Evolutionary conservation across 176 grass and related monocot genomes (phyloP), one percentile per base, ranked within the genome.

Genomic region (Hordeum marinum): DNA sequence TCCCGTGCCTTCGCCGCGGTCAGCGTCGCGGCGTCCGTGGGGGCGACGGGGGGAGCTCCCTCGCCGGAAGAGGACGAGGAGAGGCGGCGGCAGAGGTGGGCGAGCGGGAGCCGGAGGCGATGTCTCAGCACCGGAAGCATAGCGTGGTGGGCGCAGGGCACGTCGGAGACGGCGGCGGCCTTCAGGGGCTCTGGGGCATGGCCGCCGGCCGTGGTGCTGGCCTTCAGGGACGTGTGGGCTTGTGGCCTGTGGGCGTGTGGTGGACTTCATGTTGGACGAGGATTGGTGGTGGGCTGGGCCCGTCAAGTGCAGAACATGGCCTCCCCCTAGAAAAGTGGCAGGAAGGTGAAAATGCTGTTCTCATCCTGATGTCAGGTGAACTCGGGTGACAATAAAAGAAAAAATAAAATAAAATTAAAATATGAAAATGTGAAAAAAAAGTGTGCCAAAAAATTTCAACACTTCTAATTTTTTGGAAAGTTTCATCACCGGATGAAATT

Each of bases 121-220:
- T 25, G 88, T 35, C 79, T 81, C 73, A 86, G 57, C 2, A 43
- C 79, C 79, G 79, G 79, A 78, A 90, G 79, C 88, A 86, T 90
- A 52, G 70, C n/a, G 83, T 54, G 77, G n/a, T n/a, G n/a, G n/a
- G n/a, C n/a, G n/a, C n/a, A n/a, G n/a, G 70, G 60, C 15, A 1
- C 8, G 50, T 20, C 14, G 52, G 21, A 1, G 84, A 21, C 31
- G 32, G 50, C 46, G 73, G 39, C n/a, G 20, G 68, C 40, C 68
- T 71, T 71, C 34, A 71, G 68, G 21, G 68, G 37, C 39, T 71
- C 8, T 21, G 18, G 52, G 52, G 18, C 52, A 57, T 57, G 17
- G 52, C 52, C 52, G 52, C 52, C 52, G 52, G 52, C 52, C 52
- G 52, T 57, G 52, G 52, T 57, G 52, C 52, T 57, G 18, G 52